Percentiles rank a stretch among this genome's conserved stretches.
phyloP scores from a whole-genome alignment of 2,329 filamentous ascomycete species.

The Coniochaeta ligniaria region DNA sequence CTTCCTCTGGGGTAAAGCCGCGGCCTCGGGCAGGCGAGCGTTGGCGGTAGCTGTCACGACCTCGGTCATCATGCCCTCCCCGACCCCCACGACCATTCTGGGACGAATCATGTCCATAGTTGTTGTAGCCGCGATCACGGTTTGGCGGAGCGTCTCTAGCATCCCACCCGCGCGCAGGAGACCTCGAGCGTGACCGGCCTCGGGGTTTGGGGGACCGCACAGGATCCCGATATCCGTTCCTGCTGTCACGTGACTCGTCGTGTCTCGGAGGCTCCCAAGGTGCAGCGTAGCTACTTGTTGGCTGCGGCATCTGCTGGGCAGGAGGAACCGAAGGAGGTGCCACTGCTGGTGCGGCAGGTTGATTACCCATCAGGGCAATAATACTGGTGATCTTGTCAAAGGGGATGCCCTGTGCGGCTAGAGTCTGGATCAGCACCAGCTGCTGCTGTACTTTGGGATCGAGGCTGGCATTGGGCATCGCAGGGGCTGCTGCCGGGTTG shows the following conservation, averaged over 20 bases:
- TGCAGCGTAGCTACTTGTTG: conserved; percentile 29
- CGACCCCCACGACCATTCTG: conserved; percentile 45
- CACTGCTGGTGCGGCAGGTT: conserved; percentile 11
- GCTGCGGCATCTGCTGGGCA: conserved; percentile 27
- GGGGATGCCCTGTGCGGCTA: conserved; percentile 68
- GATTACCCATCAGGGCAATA: conserved; percentile 39
- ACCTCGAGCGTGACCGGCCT: conserved; percentile 61
- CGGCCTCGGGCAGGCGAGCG: conserved; percentile 71
- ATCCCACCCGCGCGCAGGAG: conserved; percentile 69
- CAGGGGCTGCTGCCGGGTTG: conserved; percentile 14
- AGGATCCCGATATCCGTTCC: conserved; percentile 44
- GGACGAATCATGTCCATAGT: conserved; percentile 62
- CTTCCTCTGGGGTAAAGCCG: conserved; percentile 50
- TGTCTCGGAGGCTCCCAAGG: conserved; percentile 26
- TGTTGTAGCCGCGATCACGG: conserved; percentile 58
- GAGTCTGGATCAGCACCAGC: conserved; percentile 65
- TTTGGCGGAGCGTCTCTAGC: conserved; percentile 57
- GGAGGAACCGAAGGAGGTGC: conserved; percentile 21
- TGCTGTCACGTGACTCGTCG: conserved; percentile 45
- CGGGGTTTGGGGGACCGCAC: conserved; percentile 53
- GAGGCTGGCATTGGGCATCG: conserved; percentile 16
- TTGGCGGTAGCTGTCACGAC: conserved; percentile 67
- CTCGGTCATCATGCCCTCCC: conserved; percentile 46
- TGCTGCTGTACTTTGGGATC: conserved; percentile 60
- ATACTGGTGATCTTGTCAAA: conserved; percentile 68